phyloP scores from a whole-genome alignment of 2,329 filamentous ascomycete genomes.

The Hypoxylon sp. region DNA sequence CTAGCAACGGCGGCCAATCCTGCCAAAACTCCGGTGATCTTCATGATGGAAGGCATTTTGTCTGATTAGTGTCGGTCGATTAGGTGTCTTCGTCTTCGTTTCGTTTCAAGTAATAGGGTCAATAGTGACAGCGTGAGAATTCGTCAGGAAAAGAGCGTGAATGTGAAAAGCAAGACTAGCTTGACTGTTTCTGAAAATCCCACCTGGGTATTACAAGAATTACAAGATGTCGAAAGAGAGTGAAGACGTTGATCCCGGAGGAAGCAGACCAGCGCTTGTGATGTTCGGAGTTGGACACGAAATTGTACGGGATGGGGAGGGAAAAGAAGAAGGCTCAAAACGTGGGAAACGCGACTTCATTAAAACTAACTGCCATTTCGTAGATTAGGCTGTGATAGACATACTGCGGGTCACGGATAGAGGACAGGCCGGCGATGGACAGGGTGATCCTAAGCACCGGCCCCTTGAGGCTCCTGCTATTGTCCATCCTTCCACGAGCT shows the following conservation, averaged over 20 bases:
- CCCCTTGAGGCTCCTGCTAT: constrained; percentile 38
- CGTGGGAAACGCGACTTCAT: constrained; percentile 44
- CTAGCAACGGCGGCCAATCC: constrained; percentile 56
- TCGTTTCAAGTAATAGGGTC: constrained; percentile 30
- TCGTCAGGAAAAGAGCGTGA: constrained; percentile 31
- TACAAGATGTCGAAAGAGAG: constrained; percentile 46
- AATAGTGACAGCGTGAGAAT: constrained; percentile 36
- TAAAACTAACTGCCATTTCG: constrained; percentile 38
- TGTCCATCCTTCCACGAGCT: constrained; percentile 25
- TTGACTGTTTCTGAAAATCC: constrained; percentile 50
- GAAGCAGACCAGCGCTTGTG: constrained; percentile 64
- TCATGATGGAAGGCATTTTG: constrained; percentile 59
- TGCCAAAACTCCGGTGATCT: constrained; percentile 52
- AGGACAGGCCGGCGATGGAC: constrained; percentile 42
- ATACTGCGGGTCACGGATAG: constrained; percentile 46
- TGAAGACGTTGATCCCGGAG: constrained; percentile 49
- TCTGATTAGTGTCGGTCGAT: constrained; percentile 43
- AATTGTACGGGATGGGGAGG: constrained; percentile 47
- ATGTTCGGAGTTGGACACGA: constrained; percentile 45
- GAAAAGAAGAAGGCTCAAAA: constrained; percentile 41
- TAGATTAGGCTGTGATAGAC: constrained; percentile 30
- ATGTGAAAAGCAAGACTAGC: constrained; percentile 51
- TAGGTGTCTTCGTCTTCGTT: constrained; percentile 40
- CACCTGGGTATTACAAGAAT: constrained; percentile 49
- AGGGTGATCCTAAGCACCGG: constrained; percentile 40